Conservation (phyloP, 495 filamentous ascomycete genomes). For the Aspergillus bertholletiae region DNA sequence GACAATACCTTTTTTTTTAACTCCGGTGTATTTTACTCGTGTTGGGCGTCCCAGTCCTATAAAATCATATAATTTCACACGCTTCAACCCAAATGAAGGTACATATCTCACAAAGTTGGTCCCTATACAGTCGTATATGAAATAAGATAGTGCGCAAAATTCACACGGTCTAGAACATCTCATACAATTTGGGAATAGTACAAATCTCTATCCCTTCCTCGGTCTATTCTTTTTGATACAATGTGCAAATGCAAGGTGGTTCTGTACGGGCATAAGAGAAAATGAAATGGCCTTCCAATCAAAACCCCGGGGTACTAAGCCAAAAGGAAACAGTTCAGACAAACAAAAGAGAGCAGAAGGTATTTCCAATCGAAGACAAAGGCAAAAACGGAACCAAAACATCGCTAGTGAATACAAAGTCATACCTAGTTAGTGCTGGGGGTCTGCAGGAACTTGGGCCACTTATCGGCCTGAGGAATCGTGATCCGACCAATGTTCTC, state of each 20-base stretch:
- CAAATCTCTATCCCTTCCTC: constrained; percentile 13
- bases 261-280: constrained; percentile 14
- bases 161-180: background rate
- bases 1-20: background rate
- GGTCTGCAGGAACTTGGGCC: constrained; percentile 37
- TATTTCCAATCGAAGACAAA: constrained; percentile 23
- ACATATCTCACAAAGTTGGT: constrained; percentile 4
- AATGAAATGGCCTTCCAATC: constrained; percentile 7
- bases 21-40: background rate
- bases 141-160: background rate
- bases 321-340: background rate
- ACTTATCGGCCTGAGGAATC: constrained; percentile 50
- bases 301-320: constrained; percentile 7
- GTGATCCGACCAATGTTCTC: constrained; percentile 76
- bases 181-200: constrained; percentile 2
- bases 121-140: constrained; percentile 5
- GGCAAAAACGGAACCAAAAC: constrained; percentile 16
- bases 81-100: background rate
- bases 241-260: constrained; percentile 21
- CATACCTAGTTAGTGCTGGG: constrained; percentile 30
- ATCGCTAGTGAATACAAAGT: constrained; percentile 30
- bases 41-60: background rate
- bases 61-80: background rate
- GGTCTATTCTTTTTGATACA: constrained; percentile 39
- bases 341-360: constrained; percentile 4